phyloP scores from a whole-genome alignment of 345 rosid genomes.

The Turritis glabra region DNA sequence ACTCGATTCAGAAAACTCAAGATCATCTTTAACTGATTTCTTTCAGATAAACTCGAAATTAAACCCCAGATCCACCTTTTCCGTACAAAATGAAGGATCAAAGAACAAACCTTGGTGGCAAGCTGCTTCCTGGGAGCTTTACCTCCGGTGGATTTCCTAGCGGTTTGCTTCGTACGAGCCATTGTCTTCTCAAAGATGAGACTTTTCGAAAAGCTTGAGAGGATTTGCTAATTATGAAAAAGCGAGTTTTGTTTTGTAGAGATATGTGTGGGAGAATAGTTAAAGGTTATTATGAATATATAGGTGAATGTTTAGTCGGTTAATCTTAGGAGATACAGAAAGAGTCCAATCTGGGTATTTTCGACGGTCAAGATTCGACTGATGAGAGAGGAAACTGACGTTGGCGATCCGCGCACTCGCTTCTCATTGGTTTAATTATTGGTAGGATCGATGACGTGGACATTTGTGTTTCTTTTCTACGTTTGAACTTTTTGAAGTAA shows the following conservation, averaged over 20 bases:
- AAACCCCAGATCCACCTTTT: neutral
- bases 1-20: neutral
- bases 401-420: constrained; percentile 13
- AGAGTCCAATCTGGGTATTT: neutral
- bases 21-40: neutral
- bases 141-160: constrained; percentile 64
- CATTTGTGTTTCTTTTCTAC: constrained; percentile 31
- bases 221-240: neutral
- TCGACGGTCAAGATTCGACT: constrained; percentile 21
- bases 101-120: constrained; percentile 51
- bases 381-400: neutral
- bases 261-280: neutral
- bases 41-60: neutral
- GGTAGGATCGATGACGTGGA: constrained; percentile 19
- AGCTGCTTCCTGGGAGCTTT: constrained; percentile 66
- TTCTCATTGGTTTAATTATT: neutral
- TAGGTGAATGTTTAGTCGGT: constrained; percentile 31
- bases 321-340: neutral
- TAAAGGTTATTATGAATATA: constrained; percentile 3
- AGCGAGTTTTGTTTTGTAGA: neutral
- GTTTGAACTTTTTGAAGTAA: neutral
- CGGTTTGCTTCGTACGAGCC: constrained; percentile 76
- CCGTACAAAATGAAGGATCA: neutral
- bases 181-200: constrained; percentile 28
- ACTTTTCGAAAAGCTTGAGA: neutral